Conservation (phyloP, 176 grass and related monocot genomes). For the Carex cristatella region DNA sequence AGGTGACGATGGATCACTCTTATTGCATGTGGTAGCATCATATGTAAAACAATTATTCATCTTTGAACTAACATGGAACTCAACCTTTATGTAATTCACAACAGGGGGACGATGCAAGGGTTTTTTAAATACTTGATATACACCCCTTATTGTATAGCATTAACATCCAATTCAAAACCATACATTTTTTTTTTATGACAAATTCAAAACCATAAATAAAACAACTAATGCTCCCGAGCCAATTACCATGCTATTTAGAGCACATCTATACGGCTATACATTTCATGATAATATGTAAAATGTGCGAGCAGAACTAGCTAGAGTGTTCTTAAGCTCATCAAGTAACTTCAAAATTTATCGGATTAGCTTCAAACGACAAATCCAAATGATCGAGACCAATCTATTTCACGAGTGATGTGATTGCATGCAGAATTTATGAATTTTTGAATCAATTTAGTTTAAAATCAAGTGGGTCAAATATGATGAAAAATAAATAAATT, state of each 20-base stretch:
- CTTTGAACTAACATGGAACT: background rate
- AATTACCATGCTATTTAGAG: background rate
- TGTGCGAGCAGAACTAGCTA: too few species aligned
- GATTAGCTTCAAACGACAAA: too few species aligned
- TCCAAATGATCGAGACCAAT: too few species aligned
- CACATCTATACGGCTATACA: too few species aligned
- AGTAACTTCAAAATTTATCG: too few species aligned
- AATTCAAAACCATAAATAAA: background rate
- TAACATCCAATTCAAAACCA: background rate
- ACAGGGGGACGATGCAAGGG: background rate
- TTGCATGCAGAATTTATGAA: too few species aligned
- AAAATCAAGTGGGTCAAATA: too few species aligned
- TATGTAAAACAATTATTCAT: background rate
- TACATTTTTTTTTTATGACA: background rate
- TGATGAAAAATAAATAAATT: too few species aligned
- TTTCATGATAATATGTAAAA: too few species aligned
- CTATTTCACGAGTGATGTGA: too few species aligned
- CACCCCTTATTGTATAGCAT: background rate
- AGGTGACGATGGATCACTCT: background rate
- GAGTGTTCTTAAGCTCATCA: too few species aligned
- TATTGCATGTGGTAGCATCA: background rate
- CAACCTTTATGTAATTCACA: background rate
- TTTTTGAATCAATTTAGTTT: too few species aligned
- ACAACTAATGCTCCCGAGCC: background rate
- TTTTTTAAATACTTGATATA: background rate